phyloP scores from a whole-genome alignment of 306 rosid genomes.

The Quillaja saponaria region DNA sequence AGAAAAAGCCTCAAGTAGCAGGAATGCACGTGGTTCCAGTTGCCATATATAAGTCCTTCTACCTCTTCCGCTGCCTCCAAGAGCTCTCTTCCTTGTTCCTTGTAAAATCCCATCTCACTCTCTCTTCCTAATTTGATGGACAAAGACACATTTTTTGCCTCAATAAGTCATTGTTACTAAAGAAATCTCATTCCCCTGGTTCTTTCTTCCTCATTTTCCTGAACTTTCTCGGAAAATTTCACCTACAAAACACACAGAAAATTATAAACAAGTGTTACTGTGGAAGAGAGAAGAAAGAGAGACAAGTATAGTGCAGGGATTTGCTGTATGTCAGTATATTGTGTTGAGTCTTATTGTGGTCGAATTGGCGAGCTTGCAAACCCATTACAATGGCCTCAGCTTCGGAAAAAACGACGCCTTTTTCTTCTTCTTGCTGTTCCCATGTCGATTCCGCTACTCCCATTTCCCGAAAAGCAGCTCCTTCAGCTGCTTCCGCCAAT shows the following conservation, averaged over 20 bases:
- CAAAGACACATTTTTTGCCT: constrained; percentile 11
- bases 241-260: not conserved
- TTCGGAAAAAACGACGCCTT: constrained; percentile 79
- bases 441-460: constrained; percentile 22
- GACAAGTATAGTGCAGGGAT: constrained; percentile 24
- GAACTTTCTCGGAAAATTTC: not conserved
- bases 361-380: constrained; percentile 67
- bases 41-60: constrained; percentile 11
- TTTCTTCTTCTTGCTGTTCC: constrained; percentile 34
- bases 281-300: constrained; percentile 23
- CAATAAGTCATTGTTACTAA: not conserved
- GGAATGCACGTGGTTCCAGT: constrained; percentile 35
- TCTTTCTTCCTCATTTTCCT: not conserved
- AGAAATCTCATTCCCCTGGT: not conserved
- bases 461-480: constrained; percentile 34
- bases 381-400: constrained; percentile 91
- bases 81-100: not conserved
- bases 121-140: not conserved
- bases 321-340: constrained; percentile 79
- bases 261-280: constrained; percentile 22
- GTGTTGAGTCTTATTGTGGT: constrained; percentile 50
- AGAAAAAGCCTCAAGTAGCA: not conserved
- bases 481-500: constrained; percentile 37
- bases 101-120: constrained; percentile 22
- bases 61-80: not conserved